Conservation (phyloP, 805 yeast species). For the Monosporozyma unispora region DNA sequence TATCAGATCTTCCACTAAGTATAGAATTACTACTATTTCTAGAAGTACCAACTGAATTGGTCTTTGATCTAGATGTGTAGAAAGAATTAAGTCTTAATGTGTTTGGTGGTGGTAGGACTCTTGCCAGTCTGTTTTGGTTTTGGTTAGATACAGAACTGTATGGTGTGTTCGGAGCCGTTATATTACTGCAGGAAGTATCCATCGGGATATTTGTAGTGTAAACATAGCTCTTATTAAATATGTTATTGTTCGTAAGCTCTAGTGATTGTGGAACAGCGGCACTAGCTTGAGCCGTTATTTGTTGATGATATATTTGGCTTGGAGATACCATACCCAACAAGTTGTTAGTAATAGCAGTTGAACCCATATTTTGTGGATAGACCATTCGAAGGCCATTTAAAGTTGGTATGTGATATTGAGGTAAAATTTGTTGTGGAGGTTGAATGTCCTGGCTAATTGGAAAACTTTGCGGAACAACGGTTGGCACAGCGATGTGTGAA, state of each 20-base stretch:
- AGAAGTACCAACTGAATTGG: not conserved
- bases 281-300: not conserved
- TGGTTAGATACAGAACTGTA: not conserved
- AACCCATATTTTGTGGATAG: not conserved
- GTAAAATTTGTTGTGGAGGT: not conserved
- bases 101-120: conserved; percentile 1
- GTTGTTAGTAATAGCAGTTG: not conserved
- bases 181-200: not conserved
- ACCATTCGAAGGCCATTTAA: not conserved
- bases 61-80: not conserved
- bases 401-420: not conserved
- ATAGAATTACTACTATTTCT: not conserved
- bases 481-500: not conserved
- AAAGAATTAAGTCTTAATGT: not conserved
- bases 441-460: not conserved
- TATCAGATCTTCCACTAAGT: not conserved
- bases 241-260: no score
- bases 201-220: not conserved
- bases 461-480: not conserved
- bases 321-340: not conserved
- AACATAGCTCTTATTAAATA: not conserved
- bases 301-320: not conserved
- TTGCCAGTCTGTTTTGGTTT: not conserved
- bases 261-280: not conserved
- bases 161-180: not conserved